Evolutionary conservation across 129 eudicot species (phyloP).

Genomic region (Arctium lappa): DNA sequence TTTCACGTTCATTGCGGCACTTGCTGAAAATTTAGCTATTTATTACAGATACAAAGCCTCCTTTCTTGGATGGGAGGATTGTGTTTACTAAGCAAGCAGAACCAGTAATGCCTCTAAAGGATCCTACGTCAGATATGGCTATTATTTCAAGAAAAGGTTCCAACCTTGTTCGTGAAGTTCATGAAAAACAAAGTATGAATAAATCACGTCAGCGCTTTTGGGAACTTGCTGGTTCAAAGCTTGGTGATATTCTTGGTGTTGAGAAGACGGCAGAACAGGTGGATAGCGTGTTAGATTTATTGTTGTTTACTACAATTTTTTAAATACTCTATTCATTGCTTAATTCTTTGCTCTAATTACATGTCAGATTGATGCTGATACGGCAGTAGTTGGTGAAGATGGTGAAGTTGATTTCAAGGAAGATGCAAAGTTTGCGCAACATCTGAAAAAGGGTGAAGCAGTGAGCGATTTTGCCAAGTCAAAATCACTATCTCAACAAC

Average conservation of each 20-base stretch:
- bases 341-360: not conserved
- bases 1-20: not conserved
- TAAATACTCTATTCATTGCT: not conserved
- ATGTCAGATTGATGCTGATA: slow-evolving; percentile 68
- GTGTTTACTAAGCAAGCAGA: slow-evolving; percentile 78
- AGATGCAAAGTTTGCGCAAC: slow-evolving; percentile 70
- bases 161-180: slow-evolving; percentile 59
- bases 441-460: slow-evolving; percentile 56
- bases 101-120: slow-evolving; percentile 70
- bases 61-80: slow-evolving; percentile 70
- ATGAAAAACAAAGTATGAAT: slow-evolving; percentile 64
- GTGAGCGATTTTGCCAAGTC: slow-evolving; percentile 70
- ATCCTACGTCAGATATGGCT: slow-evolving; percentile 79
- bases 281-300: not conserved
- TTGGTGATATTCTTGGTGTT: slow-evolving; percentile 72
- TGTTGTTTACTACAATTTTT: not conserved
- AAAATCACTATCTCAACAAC: slow-evolving; percentile 59
- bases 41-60: slow-evolving; percentile 68
- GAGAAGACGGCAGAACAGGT: slow-evolving; percentile 79
- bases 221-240: slow-evolving; percentile 82
- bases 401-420: slow-evolving; percentile 77
- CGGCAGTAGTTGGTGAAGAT: slow-evolving; percentile 68
- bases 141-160: slow-evolving; percentile 76
- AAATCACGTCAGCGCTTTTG: slow-evolving; percentile 78
- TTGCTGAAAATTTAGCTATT: not conserved